A percentile compares a stretch with the other conserved stretches of the same genome.
Evolutionary conservation across 176 grass and related monocot species (phyloP).

Genomic region (Chrysopogon serrulatus): DNA sequence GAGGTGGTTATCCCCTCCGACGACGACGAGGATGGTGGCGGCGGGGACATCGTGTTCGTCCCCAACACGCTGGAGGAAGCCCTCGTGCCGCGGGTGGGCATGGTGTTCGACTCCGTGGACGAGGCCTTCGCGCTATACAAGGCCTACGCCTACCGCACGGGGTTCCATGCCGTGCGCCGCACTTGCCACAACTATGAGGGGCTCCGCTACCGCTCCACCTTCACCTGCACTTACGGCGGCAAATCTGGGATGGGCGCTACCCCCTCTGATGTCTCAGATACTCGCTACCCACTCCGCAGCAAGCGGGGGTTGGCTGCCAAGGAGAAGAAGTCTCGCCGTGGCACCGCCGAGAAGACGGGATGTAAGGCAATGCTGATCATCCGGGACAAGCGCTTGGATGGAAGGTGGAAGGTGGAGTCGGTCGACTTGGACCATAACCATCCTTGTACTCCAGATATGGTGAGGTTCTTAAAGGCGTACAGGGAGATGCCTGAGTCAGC

Average conservation of each 20-base stretch:
- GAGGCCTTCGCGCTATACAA: conserved; percentile 87
- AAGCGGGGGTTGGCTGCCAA: conserved; percentile 21
- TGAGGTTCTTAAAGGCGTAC: conserved; percentile 77
- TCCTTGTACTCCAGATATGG: conserved; percentile 73
- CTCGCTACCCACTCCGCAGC: conserved; percentile 37
- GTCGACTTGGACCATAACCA: conserved; percentile 80
- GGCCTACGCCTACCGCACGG: conserved; percentile 65
- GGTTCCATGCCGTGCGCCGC: conserved; percentile 62
- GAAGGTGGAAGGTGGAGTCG: conserved; percentile 74
- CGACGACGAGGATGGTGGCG: conserved; percentile 13
- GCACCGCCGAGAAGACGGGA: conserved; percentile 50
- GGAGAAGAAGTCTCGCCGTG: conserved; percentile 33
- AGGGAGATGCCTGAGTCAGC: conserved; percentile 61
- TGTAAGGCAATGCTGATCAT: conserved; percentile 69
- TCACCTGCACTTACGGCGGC: conserved; percentile 60
- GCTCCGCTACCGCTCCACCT: conserved; percentile 74
- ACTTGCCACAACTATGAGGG: conserved; percentile 84
- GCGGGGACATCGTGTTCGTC: conserved; percentile 13
- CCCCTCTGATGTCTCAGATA: neutral
- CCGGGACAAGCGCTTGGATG: conserved; percentile 48
- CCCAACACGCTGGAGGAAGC: conserved; percentile 52
- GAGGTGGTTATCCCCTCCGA: conserved; percentile 39
- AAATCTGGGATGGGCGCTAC: conserved; percentile 22
- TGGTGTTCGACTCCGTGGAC: conserved; percentile 65
- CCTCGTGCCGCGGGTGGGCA: conserved; percentile 46